phyloP scores from a whole-genome alignment of 129 eudicot genomes.

The Tagetes erecta region DNA sequence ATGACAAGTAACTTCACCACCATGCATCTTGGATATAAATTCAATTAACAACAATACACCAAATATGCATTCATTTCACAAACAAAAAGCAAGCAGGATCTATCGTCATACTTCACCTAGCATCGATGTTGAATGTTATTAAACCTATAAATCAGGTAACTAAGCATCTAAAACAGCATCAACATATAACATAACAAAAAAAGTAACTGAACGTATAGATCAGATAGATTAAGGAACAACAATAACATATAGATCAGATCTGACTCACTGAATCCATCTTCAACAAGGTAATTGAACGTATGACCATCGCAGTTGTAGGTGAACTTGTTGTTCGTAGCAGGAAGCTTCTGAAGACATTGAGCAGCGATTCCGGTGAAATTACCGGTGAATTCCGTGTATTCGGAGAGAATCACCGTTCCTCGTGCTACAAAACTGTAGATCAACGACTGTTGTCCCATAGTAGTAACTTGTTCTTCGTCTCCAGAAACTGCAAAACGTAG shows the following conservation, averaged over 20 bases:
- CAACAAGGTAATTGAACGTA: slow-evolving; percentile 42
- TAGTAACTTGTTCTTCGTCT: slow-evolving; percentile 11
- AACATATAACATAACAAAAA: not conserved
- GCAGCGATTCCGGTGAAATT: slow-evolving; percentile 6
- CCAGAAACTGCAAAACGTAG: not conserved
- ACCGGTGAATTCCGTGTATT: slow-evolving; percentile 13
- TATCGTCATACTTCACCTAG: not conserved
- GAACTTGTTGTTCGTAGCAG: slow-evolving; percentile 3
- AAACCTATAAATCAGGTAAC: not conserved
- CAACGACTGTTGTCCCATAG: slow-evolving; percentile 65
- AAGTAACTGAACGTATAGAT: not conserved
- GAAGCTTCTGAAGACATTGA: slow-evolving; percentile 15
- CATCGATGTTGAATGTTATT: not conserved
- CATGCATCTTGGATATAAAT: not conserved
- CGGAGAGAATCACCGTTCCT: slow-evolving; percentile 6
- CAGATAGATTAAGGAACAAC: not conserved
- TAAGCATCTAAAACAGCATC: slow-evolving; percentile 6
- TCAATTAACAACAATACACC: not conserved
- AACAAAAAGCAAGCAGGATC: not conserved
- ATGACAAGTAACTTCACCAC: not conserved
- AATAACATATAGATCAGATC: not conserved
- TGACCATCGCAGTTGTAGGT: slow-evolving; percentile 13
- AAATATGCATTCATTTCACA: not conserved
- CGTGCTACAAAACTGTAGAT: slow-evolving; percentile 13
- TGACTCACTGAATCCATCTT: slow-evolving; percentile 72